Evolutionary conservation across 306 rosid species (phyloP), one percentile per base, ranked within the genome.

Genomic region (Gleditsia sinensis): DNA sequence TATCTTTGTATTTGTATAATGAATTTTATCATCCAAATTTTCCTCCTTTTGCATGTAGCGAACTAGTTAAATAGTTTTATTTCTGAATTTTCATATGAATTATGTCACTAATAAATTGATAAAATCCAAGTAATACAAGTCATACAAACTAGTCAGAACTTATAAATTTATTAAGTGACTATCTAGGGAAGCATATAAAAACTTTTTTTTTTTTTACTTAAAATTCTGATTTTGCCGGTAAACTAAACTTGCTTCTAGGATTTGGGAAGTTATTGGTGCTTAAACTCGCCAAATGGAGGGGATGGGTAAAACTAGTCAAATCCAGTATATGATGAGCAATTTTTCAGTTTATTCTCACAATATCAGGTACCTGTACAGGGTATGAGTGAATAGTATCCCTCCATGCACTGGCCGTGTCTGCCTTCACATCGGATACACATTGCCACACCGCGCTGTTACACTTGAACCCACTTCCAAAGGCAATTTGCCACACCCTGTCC

Each of bases 401-500:
- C 92, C 90, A 87, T 28, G 85, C 85, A 65, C 74, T 85, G 13
- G n/a, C 30, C 28, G 1, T 67, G 59, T 74, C 86, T 58, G 82
- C 58, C 46, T 58, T 83, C 55, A 78, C 76, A 0, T 81, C 74
- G 3, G 70, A 1, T 6, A 85, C 16, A 25, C 89, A 86, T 34
- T 79, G 69, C 90, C 90, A 85, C 61, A 78, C 88, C 2, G 85
- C 90, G 20, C 88, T 87, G 21, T 82, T 85, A 76, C 95, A 87
- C 87, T 87, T 87, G 81, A 85, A 88, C 53, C 89, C 89, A 58
- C 89, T 82, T 59, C 91, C 91, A 62, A 87, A 74, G 8, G 84
- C 87, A 60, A 90, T 81, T 75, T 90, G 96, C 92, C 92, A 90
- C 27, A 85, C 85, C 51, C 86, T 86, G 61, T 87, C 86, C 0